Evolutionary conservation across 495 filamentous ascomycete genomes (phyloP).

Genomic region (Podospora bellae-mahoneyi): DNA sequence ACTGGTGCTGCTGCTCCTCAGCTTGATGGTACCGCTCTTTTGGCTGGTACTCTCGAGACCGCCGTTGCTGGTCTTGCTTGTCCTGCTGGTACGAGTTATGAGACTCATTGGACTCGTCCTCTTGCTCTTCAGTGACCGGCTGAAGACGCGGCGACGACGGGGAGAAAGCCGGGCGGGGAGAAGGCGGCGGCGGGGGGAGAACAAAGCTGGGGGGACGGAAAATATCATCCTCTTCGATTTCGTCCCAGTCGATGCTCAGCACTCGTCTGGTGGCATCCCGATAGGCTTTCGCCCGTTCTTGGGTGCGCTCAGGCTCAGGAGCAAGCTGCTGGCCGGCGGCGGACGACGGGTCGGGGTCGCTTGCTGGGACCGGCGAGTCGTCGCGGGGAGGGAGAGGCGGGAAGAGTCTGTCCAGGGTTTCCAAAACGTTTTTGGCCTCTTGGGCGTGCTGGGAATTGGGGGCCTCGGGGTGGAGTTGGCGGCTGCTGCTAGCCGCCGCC

Average conservation of each 20-base stretch:
- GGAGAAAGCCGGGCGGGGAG: background rate
- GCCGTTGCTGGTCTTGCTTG: background rate
- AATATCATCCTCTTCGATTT: conserved; percentile 3
- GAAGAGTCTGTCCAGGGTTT: background rate
- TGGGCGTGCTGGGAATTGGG: background rate
- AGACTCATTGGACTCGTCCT: background rate
- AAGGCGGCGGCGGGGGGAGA: background rate
- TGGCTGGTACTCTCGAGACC: background rate
- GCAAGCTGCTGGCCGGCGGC: background rate
- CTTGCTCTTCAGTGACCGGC: background rate
- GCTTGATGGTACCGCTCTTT: background rate
- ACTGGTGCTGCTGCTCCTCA: too few relatives aligned
- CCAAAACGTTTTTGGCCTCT: background rate
- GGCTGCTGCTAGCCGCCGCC: background rate
- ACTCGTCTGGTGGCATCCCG: conserved; percentile 21
- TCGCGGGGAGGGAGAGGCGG: background rate
- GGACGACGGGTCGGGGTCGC: background rate
- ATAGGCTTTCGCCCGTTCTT: conserved; percentile 18
- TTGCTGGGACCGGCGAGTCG: background rate
- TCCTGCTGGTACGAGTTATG: background rate
- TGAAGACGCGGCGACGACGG: background rate
- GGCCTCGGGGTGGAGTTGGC: background rate
- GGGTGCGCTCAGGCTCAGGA: background rate
- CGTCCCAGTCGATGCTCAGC: conserved; percentile 25
- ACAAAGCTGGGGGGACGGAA: background rate